Evolutionary conservation across 2,329 filamentous ascomycete genomes (phyloP).

Genomic region (Claviceps pazoutovae): DNA sequence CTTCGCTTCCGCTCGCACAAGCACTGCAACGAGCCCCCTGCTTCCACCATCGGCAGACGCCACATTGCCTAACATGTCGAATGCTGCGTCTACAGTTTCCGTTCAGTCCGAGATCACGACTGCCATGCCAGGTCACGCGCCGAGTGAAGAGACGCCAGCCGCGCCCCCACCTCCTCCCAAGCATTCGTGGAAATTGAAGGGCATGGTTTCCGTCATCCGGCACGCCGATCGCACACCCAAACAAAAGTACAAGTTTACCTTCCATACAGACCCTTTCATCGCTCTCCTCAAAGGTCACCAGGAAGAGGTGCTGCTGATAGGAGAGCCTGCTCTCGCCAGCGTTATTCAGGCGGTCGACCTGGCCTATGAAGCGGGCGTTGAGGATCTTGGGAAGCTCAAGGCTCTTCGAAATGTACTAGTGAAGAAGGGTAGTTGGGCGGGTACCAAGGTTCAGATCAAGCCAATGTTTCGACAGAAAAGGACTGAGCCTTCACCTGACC

Average conservation of each 20-base stretch:
- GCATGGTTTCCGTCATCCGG: constrained; percentile 89
- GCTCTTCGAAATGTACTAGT: constrained; percentile 73
- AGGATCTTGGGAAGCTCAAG: constrained; percentile 78
- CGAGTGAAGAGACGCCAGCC: constrained; percentile 32
- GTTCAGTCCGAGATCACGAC: constrained; percentile 18
- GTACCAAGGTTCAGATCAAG: constrained; percentile 98
- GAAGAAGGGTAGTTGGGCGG: constrained; percentile 87
- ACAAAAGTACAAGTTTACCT: constrained; percentile 99
- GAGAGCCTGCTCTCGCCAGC: constrained; percentile 75
- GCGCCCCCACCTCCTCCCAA: constrained; percentile 58
- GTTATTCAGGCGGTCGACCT: constrained; percentile 78
- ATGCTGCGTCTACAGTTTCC: constrained; percentile 23
- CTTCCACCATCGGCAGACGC: constrained; percentile 20
- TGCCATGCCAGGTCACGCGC: constrained; percentile 8
- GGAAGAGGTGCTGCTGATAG: constrained; percentile 88
- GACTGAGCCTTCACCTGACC: constrained; percentile 38
- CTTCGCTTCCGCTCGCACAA: constrained; percentile 21
- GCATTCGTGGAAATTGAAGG: constrained; percentile 95
- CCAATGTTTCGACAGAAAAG: constrained; percentile 94
- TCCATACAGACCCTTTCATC: constrained; percentile 92
- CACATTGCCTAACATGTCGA: constrained; percentile 11
- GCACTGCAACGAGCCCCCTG: constrained; percentile 21
- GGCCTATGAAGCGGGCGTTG: constrained; percentile 64
- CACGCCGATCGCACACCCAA: constrained; percentile 96
- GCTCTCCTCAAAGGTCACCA: constrained; percentile 88